phyloP scores from a whole-genome alignment of 2,329 filamentous ascomycete genomes.

The Botrytis byssoidea region DNA sequence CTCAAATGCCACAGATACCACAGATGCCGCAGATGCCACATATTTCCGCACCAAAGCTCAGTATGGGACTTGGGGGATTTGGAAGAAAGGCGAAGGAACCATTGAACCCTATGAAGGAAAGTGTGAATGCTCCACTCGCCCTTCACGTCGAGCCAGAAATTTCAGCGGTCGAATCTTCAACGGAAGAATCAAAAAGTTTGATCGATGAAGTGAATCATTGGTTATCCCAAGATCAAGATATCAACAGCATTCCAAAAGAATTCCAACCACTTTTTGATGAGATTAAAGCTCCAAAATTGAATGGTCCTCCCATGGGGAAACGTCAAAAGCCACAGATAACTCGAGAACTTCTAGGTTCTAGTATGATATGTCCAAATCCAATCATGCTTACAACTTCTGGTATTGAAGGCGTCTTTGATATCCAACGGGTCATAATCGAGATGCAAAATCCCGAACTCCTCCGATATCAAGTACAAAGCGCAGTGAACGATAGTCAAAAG shows the following conservation, averaged over 20 bases:
- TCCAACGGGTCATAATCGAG: slow-evolving; percentile 37
- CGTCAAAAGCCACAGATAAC: slow-evolving; percentile 18
- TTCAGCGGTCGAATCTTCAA: neutral
- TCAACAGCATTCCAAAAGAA: slow-evolving; percentile 18
- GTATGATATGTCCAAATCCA: slow-evolving; percentile 40
- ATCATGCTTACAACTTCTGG: slow-evolving; percentile 38
- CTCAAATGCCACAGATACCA: slow-evolving; percentile 19
- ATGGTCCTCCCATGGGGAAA: slow-evolving; percentile 6
- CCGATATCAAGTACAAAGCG: slow-evolving; percentile 32
- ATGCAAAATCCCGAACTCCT: slow-evolving; percentile 35
- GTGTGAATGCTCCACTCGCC: neutral
- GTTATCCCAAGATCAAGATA: slow-evolving; percentile 17
- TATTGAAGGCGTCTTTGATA: slow-evolving; percentile 38
- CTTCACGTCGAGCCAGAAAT: neutral
- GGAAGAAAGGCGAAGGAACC: slow-evolving; percentile 20
- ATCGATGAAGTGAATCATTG: slow-evolving; percentile 20
- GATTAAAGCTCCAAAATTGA: slow-evolving; percentile 10
- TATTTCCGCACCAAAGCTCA: slow-evolving; percentile 21
- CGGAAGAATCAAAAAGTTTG: slow-evolving; percentile 16
- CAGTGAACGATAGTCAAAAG: slow-evolving; percentile 33
- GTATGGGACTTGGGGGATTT: slow-evolving; percentile 12
- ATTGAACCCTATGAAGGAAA: slow-evolving; percentile 8
- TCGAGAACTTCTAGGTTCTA: slow-evolving; percentile 19
- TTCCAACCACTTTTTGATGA: slow-evolving; percentile 21
- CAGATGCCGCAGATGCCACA: slow-evolving; percentile 22